Percentiles rank a stretch among this genome's conserved stretches.
Evolutionary conservation across 2,329 filamentous ascomycete genomes (phyloP).

Genomic region (Diaporthe longicolla): DNA sequence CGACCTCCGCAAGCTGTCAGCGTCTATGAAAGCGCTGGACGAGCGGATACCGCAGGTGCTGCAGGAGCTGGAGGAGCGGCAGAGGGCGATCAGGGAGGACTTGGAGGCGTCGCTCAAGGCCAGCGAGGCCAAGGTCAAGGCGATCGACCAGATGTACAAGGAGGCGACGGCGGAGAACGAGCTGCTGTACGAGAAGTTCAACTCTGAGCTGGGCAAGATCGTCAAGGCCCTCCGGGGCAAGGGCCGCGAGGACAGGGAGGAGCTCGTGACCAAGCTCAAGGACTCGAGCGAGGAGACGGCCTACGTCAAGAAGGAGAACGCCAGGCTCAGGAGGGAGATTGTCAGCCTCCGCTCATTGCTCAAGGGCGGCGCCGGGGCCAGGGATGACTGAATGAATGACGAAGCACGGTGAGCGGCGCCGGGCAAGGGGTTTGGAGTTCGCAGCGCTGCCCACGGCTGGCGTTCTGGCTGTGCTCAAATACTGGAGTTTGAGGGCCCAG

Average conservation of each 20-base stretch:
- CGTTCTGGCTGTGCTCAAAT: slow-evolving; percentile 1
- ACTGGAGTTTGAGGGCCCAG: not conserved
- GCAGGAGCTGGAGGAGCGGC: slow-evolving; percentile 71
- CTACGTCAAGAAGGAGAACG: slow-evolving; percentile 87
- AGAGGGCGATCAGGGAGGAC: slow-evolving; percentile 77
- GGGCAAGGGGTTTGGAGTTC: too few relatives aligned
- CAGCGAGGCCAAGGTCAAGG: slow-evolving; percentile 82
- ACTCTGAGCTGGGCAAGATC: slow-evolving; percentile 89
- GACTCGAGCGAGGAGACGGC: slow-evolving; percentile 84
- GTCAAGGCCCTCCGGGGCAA: slow-evolving; percentile 80
- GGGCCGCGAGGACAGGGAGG: slow-evolving; percentile 83
- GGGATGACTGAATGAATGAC: slow-evolving; percentile 37
- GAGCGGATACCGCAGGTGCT: slow-evolving; percentile 73
- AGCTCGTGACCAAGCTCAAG: slow-evolving; percentile 78
- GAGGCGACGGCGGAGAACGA: slow-evolving; percentile 93
- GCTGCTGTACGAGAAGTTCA: slow-evolving; percentile 91
- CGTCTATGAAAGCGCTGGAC: slow-evolving; percentile 77
- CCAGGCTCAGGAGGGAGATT: slow-evolving; percentile 85
- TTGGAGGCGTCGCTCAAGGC: slow-evolving; percentile 80
- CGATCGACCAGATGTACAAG: slow-evolving; percentile 89
- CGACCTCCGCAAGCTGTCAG: slow-evolving; percentile 65
- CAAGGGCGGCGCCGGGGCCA: slow-evolving; percentile 55
- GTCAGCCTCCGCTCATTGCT: slow-evolving; percentile 74
- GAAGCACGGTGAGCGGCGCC: not conserved
- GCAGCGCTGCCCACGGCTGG: not conserved